These are phyloP conservation scores for Colletotrichum phormii DNA, from an alignment of 2,329 filamentous ascomycete genomes.

Conservation along the genomic window DNA sequence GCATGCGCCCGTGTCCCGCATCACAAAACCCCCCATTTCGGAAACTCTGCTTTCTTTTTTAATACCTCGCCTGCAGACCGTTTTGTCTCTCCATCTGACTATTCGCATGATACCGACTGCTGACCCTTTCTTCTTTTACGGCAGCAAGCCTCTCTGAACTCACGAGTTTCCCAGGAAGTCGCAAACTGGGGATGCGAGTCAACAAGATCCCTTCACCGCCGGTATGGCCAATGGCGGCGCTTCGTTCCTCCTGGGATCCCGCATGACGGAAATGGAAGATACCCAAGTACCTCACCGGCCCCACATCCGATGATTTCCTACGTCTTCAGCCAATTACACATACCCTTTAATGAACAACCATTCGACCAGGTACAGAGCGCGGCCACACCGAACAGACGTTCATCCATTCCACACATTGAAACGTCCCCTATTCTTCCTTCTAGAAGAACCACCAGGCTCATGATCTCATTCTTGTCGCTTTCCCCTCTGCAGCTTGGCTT, in stretches of 20 bases:
- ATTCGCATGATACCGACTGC: neutral
- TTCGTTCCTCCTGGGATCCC: conserved; percentile 2
- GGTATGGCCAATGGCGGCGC: neutral
- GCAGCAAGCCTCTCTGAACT: neutral
- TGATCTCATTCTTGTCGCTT: neutral
- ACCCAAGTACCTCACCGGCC: neutral
- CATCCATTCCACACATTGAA: neutral
- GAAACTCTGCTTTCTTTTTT: conserved; percentile 3
- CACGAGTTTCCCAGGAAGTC: neutral
- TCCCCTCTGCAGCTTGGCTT: neutral
- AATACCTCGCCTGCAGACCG: neutral
- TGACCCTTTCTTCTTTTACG: conserved; percentile 3
- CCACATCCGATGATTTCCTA: conserved; percentile 16
- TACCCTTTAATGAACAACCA: no score
- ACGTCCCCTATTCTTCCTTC: conserved; percentile 20
- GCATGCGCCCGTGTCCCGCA: neutral
- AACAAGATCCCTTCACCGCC: neutral
- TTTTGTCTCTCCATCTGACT: conserved; percentile 28
- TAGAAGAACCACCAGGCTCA: conserved; percentile 7
- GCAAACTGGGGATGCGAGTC: neutral
- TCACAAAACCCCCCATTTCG: neutral
- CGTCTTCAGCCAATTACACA: neutral
- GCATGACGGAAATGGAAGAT: neutral
- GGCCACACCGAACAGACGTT: neutral
- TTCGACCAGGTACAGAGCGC: neutral